phyloP scores from a whole-genome alignment of 2,329 filamentous ascomycete species.

The Colletotrichum camelliae region DNA sequence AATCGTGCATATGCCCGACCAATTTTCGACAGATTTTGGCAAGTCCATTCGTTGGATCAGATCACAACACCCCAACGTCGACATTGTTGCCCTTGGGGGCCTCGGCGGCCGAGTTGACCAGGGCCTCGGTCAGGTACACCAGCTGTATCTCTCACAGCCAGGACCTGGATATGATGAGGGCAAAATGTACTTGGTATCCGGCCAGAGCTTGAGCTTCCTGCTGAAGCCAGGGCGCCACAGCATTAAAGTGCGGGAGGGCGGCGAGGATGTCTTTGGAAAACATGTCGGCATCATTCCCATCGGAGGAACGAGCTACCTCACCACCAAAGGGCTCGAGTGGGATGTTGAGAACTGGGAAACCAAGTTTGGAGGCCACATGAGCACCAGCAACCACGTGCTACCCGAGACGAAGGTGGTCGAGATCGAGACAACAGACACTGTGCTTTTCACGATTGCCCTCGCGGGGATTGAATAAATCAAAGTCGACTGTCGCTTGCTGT shows the following conservation, averaged over 20 bases:
- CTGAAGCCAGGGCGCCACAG: slow-evolving; percentile 72
- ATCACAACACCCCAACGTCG: slow-evolving; percentile 39
- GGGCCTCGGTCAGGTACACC: slow-evolving; percentile 85
- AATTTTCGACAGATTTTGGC: slow-evolving; percentile 89
- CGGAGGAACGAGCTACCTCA: slow-evolving; percentile 78
- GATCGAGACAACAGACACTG: slow-evolving; percentile 66
- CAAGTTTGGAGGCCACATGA: slow-evolving; percentile 73
- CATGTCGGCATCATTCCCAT: slow-evolving; percentile 89
- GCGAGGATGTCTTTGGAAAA: slow-evolving; percentile 67
- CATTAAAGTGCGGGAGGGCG: slow-evolving; percentile 67
- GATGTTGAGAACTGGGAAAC: slow-evolving; percentile 85
- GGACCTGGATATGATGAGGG: slow-evolving; percentile 55
- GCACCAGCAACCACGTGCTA: slow-evolving; percentile 80
- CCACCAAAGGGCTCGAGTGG: slow-evolving; percentile 85
- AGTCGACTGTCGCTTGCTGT: slow-evolving; percentile 11
- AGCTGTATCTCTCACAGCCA: slow-evolving; percentile 72
- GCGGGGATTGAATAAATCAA: slow-evolving; percentile 23
- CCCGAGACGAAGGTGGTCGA: slow-evolving; percentile 64
- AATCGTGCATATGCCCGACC: slow-evolving; percentile 76
- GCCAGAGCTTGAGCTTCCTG: slow-evolving; percentile 81
- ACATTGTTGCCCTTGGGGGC: slow-evolving; percentile 84
- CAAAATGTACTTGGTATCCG: slow-evolving; percentile 79
- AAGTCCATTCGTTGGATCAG: slow-evolving; percentile 75
- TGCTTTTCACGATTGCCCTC: slow-evolving; percentile 79
- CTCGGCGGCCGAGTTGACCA: slow-evolving; percentile 93